These are phyloP conservation scores for Calophaca sinica DNA, from an alignment of 306 rosid species.

Conservation along the genomic window DNA sequence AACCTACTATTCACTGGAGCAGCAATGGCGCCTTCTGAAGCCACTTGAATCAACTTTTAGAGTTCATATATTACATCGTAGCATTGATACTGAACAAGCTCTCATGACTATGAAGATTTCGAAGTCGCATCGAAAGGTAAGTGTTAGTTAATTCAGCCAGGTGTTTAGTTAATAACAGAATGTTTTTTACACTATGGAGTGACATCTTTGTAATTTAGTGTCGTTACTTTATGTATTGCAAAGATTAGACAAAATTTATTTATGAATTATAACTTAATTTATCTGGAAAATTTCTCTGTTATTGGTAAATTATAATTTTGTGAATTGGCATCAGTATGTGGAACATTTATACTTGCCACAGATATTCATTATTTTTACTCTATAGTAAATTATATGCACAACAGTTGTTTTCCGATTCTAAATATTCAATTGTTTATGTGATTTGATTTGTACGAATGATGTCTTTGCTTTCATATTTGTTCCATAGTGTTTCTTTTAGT, in stretches of 20 bases:
- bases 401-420: not conserved
- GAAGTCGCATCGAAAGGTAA: slow-evolving; percentile 85
- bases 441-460: slow-evolving; percentile 6
- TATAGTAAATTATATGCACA: slow-evolving; percentile 24
- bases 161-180: slow-evolving; percentile 22
- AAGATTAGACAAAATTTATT: not conserved
- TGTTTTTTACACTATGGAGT: slow-evolving; percentile 2
- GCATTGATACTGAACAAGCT: slow-evolving; percentile 90
- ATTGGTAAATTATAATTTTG: slow-evolving; percentile 21
- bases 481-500: slow-evolving; percentile 22
- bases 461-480: slow-evolving; percentile 34
- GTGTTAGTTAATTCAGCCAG: slow-evolving; percentile 24
- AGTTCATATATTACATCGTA: slow-evolving; percentile 84
- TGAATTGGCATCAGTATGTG: not conserved
- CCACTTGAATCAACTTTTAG: slow-evolving; percentile 72
- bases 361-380: not conserved
- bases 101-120: slow-evolving; percentile 81
- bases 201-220: not conserved
- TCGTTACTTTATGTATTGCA: not conserved
- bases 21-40: slow-evolving; percentile 80
- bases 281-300: not conserved
- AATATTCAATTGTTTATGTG: slow-evolving; percentile 12
- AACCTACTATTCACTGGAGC: slow-evolving; percentile 78
- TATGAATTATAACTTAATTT: slow-evolving; percentile 13
- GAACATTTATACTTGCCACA: slow-evolving; percentile 26